These are phyloP conservation scores for Plasmodium reichenowi DNA, from an alignment of 169 alveolate species.

Conservation along the genomic window DNA sequence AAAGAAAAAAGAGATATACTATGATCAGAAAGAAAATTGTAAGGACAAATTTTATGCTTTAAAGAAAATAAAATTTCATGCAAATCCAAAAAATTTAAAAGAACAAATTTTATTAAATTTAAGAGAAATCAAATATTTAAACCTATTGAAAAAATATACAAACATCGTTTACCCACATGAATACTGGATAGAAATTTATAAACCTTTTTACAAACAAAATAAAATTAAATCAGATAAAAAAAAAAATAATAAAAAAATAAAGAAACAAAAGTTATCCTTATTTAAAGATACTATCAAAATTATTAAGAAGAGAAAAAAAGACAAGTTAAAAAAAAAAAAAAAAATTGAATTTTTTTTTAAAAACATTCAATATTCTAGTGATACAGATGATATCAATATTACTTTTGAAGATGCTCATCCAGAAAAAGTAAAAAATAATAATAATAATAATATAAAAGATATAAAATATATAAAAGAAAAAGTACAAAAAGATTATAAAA, in stretches of 20 bases:
- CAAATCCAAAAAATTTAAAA: conserved; percentile 31
- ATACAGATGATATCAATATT: conserved; percentile 44
- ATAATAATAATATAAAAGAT: not conserved
- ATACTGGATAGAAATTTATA: conserved; percentile 37
- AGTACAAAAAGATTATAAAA: not conserved
- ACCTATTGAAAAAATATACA: conserved; percentile 22
- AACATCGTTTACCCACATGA: conserved; percentile 39
- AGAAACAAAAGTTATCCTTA: conserved; percentile 5
- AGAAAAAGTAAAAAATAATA: not conserved
- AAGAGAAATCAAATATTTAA: conserved; percentile 45
- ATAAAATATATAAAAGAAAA: not conserved
- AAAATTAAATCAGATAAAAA: not conserved
- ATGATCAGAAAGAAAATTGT: too few species aligned
- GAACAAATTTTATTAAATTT: conserved; percentile 34
- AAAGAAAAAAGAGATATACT: too few species aligned
- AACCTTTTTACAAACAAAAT: conserved; percentile 18
- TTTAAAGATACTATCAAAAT: not conserved
- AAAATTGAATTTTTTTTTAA: conserved; percentile 17
- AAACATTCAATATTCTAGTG: conserved; percentile 37
- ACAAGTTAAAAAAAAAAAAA: conserved; percentile 15
- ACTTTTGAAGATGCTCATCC: conserved; percentile 23
- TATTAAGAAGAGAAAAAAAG: conserved; percentile 16
- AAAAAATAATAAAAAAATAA: not conserved
- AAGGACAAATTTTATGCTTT: conserved; percentile 24
- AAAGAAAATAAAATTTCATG: conserved; percentile 38